phyloP scores from a whole-genome alignment of 495 filamentous ascomycete genomes.

The Tuber umbilicatum region DNA sequence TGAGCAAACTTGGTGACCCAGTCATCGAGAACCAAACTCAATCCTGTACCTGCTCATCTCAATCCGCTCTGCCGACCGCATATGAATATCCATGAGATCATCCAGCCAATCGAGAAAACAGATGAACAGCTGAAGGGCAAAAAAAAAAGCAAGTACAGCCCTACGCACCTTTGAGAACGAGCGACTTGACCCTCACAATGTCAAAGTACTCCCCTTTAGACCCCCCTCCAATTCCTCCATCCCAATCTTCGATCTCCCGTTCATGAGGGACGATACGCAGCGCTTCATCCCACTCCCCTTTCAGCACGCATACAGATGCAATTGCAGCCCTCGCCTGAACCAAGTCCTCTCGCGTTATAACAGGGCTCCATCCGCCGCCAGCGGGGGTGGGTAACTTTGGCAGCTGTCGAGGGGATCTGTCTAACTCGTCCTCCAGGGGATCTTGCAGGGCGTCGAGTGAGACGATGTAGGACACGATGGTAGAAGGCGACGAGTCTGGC shows the following conservation, averaged over 20 bases:
- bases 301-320: slow-evolving; percentile 34
- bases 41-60: slow-evolving; percentile 32
- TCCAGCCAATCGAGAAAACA: slow-evolving; percentile 24
- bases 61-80: slow-evolving; percentile 23
- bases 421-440: slow-evolving; percentile 28
- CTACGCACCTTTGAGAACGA: slow-evolving; percentile 41
- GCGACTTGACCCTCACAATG: slow-evolving; percentile 38
- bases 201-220: slow-evolving; percentile 37
- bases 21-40: not conserved
- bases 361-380: slow-evolving; percentile 30
- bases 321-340: slow-evolving; percentile 33
- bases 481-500: slow-evolving; percentile 18
- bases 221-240: slow-evolving; percentile 22
- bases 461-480: slow-evolving; percentile 35
- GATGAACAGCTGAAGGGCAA: not conserved
- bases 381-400: slow-evolving; percentile 35
- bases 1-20: slow-evolving; percentile 1
- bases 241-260: slow-evolving; percentile 32
- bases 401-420: slow-evolving; percentile 10
- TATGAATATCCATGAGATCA: slow-evolving; percentile 29
- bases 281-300: slow-evolving; percentile 37
- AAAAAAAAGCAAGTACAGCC: not conserved
- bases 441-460: slow-evolving; percentile 35
- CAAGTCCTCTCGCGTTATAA: slow-evolving; percentile 33
- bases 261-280: slow-evolving; percentile 27